These are phyloP conservation scores for Mycosarcoma maydis DNA, from an alignment of 1,284 basidiomycete genomes.

Conservation along the genomic window DNA sequence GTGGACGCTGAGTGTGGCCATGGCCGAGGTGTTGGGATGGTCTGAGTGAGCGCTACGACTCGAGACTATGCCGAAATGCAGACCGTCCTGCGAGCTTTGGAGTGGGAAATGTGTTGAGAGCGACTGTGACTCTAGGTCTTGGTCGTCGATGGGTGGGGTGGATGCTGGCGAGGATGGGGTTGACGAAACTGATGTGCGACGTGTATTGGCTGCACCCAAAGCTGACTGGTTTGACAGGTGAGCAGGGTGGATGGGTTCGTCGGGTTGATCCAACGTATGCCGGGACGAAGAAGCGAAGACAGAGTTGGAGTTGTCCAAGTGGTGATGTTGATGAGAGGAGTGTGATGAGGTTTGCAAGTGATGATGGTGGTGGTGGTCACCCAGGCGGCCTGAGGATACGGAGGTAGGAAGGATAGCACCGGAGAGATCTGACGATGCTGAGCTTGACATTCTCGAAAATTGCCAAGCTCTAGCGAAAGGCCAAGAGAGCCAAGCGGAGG, in stretches of 20 bases:
- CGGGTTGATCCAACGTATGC: slow-evolving; percentile 16
- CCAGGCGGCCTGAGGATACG: not conserved
- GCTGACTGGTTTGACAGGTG: slow-evolving; percentile 1
- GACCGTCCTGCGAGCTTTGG: slow-evolving; percentile 1
- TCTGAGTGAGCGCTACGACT: slow-evolving; percentile 9
- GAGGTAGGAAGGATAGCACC: not conserved
- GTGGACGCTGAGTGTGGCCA: slow-evolving; percentile 41
- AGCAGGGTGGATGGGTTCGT: not conserved
- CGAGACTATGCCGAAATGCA: slow-evolving; percentile 1
- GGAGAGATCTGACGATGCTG: not conserved
- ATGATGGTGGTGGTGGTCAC: slow-evolving; percentile 8
- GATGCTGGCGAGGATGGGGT: slow-evolving; percentile 28
- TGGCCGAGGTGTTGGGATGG: slow-evolving; percentile 35
- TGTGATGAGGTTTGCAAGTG: slow-evolving; percentile 1
- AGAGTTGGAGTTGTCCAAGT: not conserved
- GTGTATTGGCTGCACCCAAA: slow-evolving; percentile 1
- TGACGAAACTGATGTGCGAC: slow-evolving; percentile 14
- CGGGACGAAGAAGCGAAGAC: slow-evolving; percentile 24
- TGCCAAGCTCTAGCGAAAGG: no score
- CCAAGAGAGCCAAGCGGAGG: no score
- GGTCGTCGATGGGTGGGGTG: slow-evolving; percentile 9
- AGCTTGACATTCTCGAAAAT: no score
- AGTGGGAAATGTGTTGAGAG: slow-evolving; percentile 5
- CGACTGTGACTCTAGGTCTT: slow-evolving; percentile 14
- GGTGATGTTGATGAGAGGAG: not conserved